Evolutionary conservation across 495 filamentous ascomycete species (phyloP).

Genomic region (Melanomma pulvis-pyrius): DNA sequence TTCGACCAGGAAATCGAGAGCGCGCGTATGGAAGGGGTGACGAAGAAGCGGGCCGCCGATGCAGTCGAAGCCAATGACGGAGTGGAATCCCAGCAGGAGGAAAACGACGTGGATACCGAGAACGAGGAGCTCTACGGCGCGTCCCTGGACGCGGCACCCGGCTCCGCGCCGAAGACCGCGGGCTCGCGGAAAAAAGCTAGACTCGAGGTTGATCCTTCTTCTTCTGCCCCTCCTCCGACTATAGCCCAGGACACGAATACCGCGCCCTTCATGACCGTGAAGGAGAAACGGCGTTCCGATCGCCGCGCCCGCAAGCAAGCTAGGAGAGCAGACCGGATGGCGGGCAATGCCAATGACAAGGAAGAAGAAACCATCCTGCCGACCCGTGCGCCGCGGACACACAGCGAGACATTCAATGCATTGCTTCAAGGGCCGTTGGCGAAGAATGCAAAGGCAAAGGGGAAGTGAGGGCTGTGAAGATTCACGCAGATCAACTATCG

Average conservation of each 20-base stretch:
- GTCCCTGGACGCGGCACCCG: neutral
- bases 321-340: neutral
- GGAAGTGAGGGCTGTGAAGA: neutral
- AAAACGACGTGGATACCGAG: conserved; percentile 5
- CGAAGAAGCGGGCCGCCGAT: conserved; percentile 31
- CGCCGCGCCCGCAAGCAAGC: neutral
- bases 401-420: conserved; percentile 29
- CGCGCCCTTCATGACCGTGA: neutral
- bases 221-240: neutral
- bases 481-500: too few species aligned
- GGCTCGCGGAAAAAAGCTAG: neutral
- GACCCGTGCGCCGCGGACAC: conserved; percentile 8
- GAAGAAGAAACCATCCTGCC: conserved; percentile 21
- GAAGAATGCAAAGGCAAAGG: conserved; percentile 5
- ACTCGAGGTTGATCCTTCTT: too few species aligned
- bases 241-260: neutral
- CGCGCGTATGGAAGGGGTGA: conserved; percentile 42
- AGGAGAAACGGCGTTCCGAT: neutral
- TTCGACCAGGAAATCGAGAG: conserved; percentile 44
- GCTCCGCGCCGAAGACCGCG: neutral
- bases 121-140: conserved; percentile 20
- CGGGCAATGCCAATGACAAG: neutral
- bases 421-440: conserved; percentile 12
- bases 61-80: conserved; percentile 2
- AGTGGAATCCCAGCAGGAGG: neutral